A percentile compares a stretch with the other conserved stretches of the same genome.
phyloP scores from a whole-genome alignment of 2,329 filamentous ascomycete species.

The Penicillium fuscoglaucum region DNA sequence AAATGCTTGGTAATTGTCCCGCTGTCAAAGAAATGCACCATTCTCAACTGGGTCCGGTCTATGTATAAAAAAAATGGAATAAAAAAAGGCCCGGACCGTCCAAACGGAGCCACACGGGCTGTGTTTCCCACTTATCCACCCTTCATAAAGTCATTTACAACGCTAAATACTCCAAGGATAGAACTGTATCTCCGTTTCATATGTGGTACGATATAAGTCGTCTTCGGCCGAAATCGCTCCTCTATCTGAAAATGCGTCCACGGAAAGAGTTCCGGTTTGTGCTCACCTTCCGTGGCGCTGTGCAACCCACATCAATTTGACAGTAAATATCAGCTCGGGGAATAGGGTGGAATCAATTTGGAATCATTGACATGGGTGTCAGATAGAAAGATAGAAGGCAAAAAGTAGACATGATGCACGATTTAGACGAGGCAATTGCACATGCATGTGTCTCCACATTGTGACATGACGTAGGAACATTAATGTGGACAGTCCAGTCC shows the following conservation, averaged over 20 bases:
- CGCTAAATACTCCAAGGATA: background rate
- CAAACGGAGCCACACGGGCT: slow-evolving; percentile 8
- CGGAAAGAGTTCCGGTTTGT: background rate
- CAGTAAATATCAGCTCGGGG: background rate
- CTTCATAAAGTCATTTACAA: background rate
- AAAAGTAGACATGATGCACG: background rate
- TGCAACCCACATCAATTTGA: background rate
- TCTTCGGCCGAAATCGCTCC: background rate
- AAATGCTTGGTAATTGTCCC: background rate
- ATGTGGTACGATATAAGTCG: background rate
- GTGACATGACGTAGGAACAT: background rate
- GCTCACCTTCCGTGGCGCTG: background rate
- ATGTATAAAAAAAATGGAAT: background rate
- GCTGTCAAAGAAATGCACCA: background rate
- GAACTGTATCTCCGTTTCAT: background rate
- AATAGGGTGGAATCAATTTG: background rate
- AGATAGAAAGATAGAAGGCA: background rate
- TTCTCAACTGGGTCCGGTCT: background rate
- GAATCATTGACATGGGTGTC: background rate
- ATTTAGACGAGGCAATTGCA: background rate
- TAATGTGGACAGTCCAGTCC: background rate
- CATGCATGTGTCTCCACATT: background rate
- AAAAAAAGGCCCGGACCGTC: slow-evolving; percentile 9
- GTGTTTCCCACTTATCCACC: background rate
- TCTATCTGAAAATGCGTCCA: background rate